Base-by-base conservation (phyloP, 345 rosid genomes). In the Cardamine occulta region DNA sequence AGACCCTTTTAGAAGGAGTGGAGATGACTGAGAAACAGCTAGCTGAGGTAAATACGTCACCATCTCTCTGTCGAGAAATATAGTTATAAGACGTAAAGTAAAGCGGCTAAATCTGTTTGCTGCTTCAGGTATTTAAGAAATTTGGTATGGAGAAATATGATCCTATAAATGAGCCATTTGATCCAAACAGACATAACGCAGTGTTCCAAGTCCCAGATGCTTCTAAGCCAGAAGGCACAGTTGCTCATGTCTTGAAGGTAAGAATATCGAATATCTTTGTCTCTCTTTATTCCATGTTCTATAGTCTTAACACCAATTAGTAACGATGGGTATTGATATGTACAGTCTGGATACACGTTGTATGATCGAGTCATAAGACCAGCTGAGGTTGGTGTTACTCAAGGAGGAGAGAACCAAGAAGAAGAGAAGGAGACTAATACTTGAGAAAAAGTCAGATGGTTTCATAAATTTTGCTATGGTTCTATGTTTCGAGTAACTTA, bases 21-120 rank as follows among this genome's bases (percentile, higher is more conserved):
- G 96, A 90, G 59, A 94, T 91, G 98, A 94, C 98, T 8, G 98
- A 90, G 80, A 94, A 91, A 69, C 97, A 91, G 79, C 88, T 94
- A 40, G 80, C 54, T 18, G 95, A 89, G 90, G 98, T 91, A 80
- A 75, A 35, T 24, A 34, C 17, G 0, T 54, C 7, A 39, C 76
- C 54, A 6, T 63, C 13, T 47, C 0, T 73, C 7, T 32, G 19
- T 44, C 0, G 65, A 65, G 26, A 11, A 53, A 29, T 54, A 2
- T 63, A 14, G 26, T 14, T 55, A 44, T 15, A 31, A 64, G 48
- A 21, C 49, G 4, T 29, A 7, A 18, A 13, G 60, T 19, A 18
- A 19, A 24, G 4, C 0, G 1, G 14, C 6, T 17, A 23, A 54
- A 21, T 26, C 23, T 52, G 48, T 65, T 45, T 60, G 66, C 32